Percentiles rank a stretch among this genome's conserved stretches.
These are phyloP conservation scores for Phytophthora chlamydospora DNA, from an alignment of 352 stramenopile genomes.

Conservation along the genomic window DNA sequence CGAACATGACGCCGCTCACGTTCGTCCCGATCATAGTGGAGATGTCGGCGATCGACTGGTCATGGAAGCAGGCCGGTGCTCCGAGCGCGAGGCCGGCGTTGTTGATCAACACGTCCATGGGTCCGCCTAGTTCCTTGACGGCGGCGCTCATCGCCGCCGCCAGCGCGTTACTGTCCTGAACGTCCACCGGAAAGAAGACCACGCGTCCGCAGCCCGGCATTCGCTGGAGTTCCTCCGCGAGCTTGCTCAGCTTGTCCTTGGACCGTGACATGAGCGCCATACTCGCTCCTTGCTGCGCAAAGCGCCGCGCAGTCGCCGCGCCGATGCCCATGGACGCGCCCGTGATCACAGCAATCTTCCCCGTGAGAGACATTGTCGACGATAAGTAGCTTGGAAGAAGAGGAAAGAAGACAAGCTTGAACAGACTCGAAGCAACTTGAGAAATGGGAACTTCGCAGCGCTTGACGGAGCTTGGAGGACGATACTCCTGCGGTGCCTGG, in stretches of 20 bases:
- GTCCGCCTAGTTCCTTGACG: slow-evolving; percentile 23
- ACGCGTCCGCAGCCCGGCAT: slow-evolving; percentile 11
- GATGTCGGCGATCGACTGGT: slow-evolving; percentile 36
- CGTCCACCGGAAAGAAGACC: slow-evolving; percentile 21
- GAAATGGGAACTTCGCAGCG: slow-evolving; percentile 4
- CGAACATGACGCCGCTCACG: slow-evolving; percentile 29
- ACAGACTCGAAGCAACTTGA: slow-evolving; percentile 6
- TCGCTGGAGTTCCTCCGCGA: slow-evolving; percentile 21
- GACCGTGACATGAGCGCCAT: slow-evolving; percentile 30
- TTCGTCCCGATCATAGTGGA: slow-evolving; percentile 39
- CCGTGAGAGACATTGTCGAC: slow-evolving; percentile 30
- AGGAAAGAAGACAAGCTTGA: not conserved
- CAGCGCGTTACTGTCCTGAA: slow-evolving; percentile 23
- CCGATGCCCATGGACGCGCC: slow-evolving; percentile 40
- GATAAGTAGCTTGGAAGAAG: not conserved
- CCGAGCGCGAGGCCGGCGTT: slow-evolving; percentile 34
- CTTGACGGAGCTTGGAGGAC: not conserved
- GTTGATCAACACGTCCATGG: slow-evolving; percentile 36
- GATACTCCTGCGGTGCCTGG: slow-evolving; percentile 1
- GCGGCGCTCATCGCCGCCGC: slow-evolving; percentile 10
- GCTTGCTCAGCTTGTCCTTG: slow-evolving; percentile 26
- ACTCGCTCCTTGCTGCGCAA: slow-evolving; percentile 23
- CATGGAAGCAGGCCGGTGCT: slow-evolving; percentile 26
- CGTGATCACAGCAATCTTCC: slow-evolving; percentile 28
- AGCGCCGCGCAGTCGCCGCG: slow-evolving; percentile 23